Evolutionary conservation across 2,329 filamentous ascomycete genomes (phyloP).

Genomic region (Aureobasidium vineae): DNA sequence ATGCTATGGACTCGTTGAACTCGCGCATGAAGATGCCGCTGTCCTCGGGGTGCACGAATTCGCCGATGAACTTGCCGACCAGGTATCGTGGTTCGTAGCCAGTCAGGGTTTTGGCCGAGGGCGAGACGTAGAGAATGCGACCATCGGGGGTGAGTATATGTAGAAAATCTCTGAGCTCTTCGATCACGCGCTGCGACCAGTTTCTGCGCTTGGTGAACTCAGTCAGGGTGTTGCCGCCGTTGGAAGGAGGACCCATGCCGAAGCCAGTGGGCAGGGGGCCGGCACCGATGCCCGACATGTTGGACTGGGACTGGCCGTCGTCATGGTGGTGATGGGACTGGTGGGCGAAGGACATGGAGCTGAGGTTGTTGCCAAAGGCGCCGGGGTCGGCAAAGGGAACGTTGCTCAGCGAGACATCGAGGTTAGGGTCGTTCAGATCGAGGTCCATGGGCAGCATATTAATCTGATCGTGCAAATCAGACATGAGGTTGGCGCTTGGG

Average conservation of each 20-base stretch:
- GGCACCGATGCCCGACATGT: slow-evolving; percentile 50
- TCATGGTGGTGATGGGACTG: slow-evolving; percentile 26
- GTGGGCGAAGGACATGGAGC: slow-evolving; percentile 28
- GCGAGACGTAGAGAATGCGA: slow-evolving; percentile 80
- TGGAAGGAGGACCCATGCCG: slow-evolving; percentile 46
- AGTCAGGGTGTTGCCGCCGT: slow-evolving; percentile 56
- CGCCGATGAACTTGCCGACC: slow-evolving; percentile 70
- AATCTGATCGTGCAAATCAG: slow-evolving; percentile 43
- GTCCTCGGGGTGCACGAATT: slow-evolving; percentile 85
- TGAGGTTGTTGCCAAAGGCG: slow-evolving; percentile 33
- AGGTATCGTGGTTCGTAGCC: slow-evolving; percentile 72
- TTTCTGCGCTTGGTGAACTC: slow-evolving; percentile 67
- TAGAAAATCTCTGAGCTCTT: slow-evolving; percentile 84
- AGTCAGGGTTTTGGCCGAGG: slow-evolving; percentile 70
- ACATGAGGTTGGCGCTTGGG: slow-evolving; percentile 41
- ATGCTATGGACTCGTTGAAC: slow-evolving; percentile 84
- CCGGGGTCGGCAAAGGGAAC: slow-evolving; percentile 32
- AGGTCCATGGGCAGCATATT: slow-evolving; percentile 51
- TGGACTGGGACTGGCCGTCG: slow-evolving; percentile 30
- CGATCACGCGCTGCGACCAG: slow-evolving; percentile 85
- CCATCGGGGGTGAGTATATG: slow-evolving; percentile 85
- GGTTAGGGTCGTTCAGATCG: slow-evolving; percentile 34
- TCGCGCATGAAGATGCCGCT: slow-evolving; percentile 78
- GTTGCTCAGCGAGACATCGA: slow-evolving; percentile 37
- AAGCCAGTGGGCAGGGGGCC: slow-evolving; percentile 58